Evolutionary conservation across 2,329 filamentous ascomycete genomes (phyloP), one percentile per base, ranked within the genome.

Genomic region (Penicillium sp.): DNA sequence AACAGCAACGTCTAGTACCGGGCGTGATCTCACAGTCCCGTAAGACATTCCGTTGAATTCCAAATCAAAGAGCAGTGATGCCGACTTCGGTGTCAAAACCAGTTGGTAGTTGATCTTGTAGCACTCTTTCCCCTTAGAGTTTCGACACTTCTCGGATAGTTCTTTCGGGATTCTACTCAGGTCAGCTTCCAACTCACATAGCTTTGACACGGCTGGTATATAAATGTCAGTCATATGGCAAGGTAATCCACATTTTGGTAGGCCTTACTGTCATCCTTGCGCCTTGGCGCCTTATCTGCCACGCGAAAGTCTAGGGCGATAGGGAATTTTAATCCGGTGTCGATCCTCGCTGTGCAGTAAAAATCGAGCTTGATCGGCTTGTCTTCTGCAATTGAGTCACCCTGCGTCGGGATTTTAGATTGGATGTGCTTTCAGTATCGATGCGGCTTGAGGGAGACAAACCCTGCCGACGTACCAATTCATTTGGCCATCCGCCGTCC

Each of bases 21-120:
- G n/a, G n/a, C n/a, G 57, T 8, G 65, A 58, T 25, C 55, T 58
- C 0, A 71, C 67, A 5, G 53, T 67, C 2, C 69, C 69, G 22
- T 70, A 71, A 1, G 63, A 63, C 2, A 66, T 59, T 0, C 64
- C 65, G 17, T 72, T 69, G 25, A 72, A 69, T 22, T 71, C 58
- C 11, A 69, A 49, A 1, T 71, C 59, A 25, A 71, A 69, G 1
- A 68, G 14, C 28, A 72, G 38, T 0, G 64, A 69, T 2, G 67
- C 67, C 1, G 69, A 72, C 2, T 52, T 57, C 1, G 69, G 64
- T 0, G 63, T 70, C 15, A 72, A 45, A 22, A 58, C 54, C 15
- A 72, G 22, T 0, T 62, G 7, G 14, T 11, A 66, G 0, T 0
- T 0, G 7, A 73, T 31, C 0, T 34, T 5, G 41, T 63, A 71